Percentiles rank a stretch among this genome's conserved stretches.
These are phyloP conservation scores for Colletotrichum sp. DNA, from an alignment of 2,329 filamentous ascomycete species.

Conservation along the genomic window DNA sequence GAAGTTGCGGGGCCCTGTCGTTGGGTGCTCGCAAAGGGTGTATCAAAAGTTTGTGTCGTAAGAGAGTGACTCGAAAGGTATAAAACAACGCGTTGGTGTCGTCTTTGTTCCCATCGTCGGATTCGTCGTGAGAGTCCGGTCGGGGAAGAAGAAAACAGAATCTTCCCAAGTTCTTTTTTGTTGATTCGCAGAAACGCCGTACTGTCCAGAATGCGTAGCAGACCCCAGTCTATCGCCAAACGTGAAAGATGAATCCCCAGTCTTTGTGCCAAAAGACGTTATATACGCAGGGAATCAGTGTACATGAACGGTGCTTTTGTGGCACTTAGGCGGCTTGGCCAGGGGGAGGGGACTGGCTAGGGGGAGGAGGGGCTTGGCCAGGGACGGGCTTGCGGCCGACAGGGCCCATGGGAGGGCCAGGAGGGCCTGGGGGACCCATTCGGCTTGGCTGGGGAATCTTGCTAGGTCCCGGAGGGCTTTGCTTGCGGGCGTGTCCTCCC, in stretches of 20 bases:
- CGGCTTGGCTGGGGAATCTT: slow-evolving; percentile 44
- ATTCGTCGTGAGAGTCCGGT: slow-evolving; percentile 11
- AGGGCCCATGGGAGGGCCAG: slow-evolving; percentile 37
- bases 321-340: slow-evolving; percentile 31
- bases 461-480: slow-evolving; percentile 49
- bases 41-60: slow-evolving; percentile 23
- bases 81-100: slow-evolving; percentile 3
- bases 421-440: slow-evolving; percentile 35
- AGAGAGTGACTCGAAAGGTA: slow-evolving; percentile 24
- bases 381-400: slow-evolving; percentile 62
- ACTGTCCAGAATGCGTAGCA: slow-evolving; percentile 22
- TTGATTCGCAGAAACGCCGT: slow-evolving; percentile 22
- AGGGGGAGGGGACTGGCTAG: slow-evolving; percentile 30
- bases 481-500: slow-evolving; percentile 43
- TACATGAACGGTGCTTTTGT: background rate
- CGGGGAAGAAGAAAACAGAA: background rate
- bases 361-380: slow-evolving; percentile 30
- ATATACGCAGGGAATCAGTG: slow-evolving; percentile 13
- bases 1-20: background rate
- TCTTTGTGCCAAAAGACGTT: slow-evolving; percentile 12
- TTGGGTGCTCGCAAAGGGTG: slow-evolving; percentile 20
- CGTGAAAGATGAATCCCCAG: slow-evolving; percentile 20
- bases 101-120: slow-evolving; percentile 8
- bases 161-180: background rate
- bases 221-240: slow-evolving; percentile 21